Evolutionary conservation across 176 grass and related monocot genomes (phyloP).

Genomic region (Zoysia japonica): DNA sequence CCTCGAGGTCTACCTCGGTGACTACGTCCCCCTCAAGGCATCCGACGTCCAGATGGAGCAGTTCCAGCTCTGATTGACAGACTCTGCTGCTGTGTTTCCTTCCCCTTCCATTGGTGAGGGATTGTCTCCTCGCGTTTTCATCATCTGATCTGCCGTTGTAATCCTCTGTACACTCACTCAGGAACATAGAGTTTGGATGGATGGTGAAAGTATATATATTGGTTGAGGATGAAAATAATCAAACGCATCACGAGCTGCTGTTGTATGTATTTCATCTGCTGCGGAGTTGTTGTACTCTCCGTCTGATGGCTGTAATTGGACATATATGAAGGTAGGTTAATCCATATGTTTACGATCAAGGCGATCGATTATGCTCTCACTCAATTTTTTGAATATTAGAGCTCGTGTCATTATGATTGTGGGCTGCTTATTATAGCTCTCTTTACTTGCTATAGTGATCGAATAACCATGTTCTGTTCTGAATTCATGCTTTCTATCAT

Average conservation of each 20-base stretch:
- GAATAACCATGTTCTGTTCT: no score
- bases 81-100: no score
- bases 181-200: background rate
- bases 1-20: conserved; percentile 85
- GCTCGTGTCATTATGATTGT: no score
- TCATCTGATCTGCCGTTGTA: background rate
- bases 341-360: background rate
- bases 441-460: no score
- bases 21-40: conserved; percentile 82
- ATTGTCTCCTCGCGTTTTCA: background rate
- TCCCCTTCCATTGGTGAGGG: background rate
- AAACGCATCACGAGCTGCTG: background rate
- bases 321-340: background rate
- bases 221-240: background rate
- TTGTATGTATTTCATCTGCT: background rate
- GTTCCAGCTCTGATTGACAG: conserved; percentile 46
- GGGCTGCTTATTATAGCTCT: no score
- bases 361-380: background rate
- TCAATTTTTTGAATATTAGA: no score
- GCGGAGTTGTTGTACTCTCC: background rate
- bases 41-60: conserved; percentile 87
- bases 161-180: background rate
- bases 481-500: no score
- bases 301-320: background rate
- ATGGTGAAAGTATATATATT: background rate